These are phyloP conservation scores for Sphagnum contortum DNA, from an alignment of 225 moss, liverwort and hornwort species.

Conservation along the genomic window DNA sequence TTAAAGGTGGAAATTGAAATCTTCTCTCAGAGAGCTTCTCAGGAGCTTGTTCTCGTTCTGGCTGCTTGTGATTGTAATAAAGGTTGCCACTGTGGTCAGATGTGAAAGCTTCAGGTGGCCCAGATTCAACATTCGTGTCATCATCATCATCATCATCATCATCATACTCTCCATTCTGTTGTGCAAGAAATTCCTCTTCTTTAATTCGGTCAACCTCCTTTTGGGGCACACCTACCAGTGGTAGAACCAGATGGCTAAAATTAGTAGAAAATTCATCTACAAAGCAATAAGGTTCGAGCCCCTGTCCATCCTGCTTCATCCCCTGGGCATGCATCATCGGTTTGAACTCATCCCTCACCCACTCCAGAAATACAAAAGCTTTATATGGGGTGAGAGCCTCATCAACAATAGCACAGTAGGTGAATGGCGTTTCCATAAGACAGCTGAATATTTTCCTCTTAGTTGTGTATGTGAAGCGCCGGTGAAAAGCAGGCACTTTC, in stretches of 20 bases:
- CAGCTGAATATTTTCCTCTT: conserved; percentile 30
- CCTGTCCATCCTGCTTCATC: conserved; percentile 8
- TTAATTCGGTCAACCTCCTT: conserved; percentile 29
- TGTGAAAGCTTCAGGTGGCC: neutral
- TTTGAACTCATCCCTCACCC: conserved; percentile 32
- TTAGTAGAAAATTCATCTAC: conserved; percentile 19
- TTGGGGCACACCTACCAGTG: conserved; percentile 33
- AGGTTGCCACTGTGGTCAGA: too few relatives aligned
- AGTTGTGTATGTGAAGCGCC: conserved; percentile 22
- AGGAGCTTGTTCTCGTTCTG: too few relatives aligned
- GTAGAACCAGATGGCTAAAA: conserved; percentile 24
- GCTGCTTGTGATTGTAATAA: too few relatives aligned
- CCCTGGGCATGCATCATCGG: conserved; percentile 25
- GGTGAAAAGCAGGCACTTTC: conserved; percentile 25
- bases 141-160: neutral
- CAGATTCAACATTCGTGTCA: neutral
- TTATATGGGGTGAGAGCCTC: conserved; percentile 35
- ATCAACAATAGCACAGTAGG: conserved; percentile 33
- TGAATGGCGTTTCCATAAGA: conserved; percentile 26
- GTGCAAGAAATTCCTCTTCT: conserved; percentile 7
- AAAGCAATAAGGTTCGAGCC: conserved; percentile 14
- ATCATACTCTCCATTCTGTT: conserved; percentile 2
- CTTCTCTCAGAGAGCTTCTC: too few relatives aligned
- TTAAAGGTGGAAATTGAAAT: conserved; percentile 13
- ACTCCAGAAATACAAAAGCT: conserved; percentile 29